Base-by-base conservation (phyloP, 768 basidiomycete species). In the Albatrellus ellisii region DNA sequence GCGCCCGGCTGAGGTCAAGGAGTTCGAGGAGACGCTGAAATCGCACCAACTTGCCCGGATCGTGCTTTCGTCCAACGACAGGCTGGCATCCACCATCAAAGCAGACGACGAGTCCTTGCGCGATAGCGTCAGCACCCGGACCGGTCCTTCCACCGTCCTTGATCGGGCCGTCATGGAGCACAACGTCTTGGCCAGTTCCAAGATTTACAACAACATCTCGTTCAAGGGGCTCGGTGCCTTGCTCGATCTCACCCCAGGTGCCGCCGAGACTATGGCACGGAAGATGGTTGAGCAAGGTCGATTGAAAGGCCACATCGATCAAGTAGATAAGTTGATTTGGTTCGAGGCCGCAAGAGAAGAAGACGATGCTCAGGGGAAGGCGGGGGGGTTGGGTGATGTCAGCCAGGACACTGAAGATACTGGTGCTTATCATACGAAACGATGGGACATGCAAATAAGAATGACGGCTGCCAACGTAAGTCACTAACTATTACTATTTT, bases 111-210 rank as follows among this genome's bases (percentile, higher is more conserved):
- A 58, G 17, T 66, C 64, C 42, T 64, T 62, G 33, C 59, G 58
- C 22, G 79, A 78, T 21, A 62, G 51, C 41, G 54, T 70, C 12
- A 86, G 82, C 61, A 86, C 74, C 28, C 74, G 91, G 47, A 88
- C 82, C 31, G 94, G 91, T 1, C 94, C 95, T 3, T 80, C 88
- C 5, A 98, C 92, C 8, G 92, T 99, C 15, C 72, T 99, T 32
- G 95, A 98, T 59, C 77, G 92, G 35, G 95, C 95, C 5, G 91
- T 99, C 35, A 88, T 98, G 82, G 95, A 99, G 58, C 95, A 99
- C 63, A 99, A 99, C 59, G 70, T 99, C 8, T 75, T 97, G 47
- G 90, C 92, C 4, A 91, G 90, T 59, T 94, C 91, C 3, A 88
- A 91, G 54, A 90, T 98, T 39, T 99, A 98, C 59, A 90, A 88